These are phyloP conservation scores for Tylopilus balloui DNA, from an alignment of 768 basidiomycete genomes.

Conservation along the genomic window DNA sequence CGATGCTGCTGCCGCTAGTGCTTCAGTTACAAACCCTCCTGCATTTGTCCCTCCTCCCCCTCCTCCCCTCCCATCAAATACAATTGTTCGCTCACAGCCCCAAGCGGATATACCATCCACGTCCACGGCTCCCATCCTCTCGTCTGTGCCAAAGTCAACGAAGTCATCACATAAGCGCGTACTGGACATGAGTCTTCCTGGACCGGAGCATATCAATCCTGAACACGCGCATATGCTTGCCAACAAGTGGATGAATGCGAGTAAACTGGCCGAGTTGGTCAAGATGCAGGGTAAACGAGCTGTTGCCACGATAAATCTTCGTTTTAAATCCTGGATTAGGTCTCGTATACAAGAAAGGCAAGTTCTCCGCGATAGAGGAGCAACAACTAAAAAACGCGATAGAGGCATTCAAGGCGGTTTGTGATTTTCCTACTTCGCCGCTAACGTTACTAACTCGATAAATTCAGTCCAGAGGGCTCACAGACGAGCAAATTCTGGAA, in stretches of 20 bases:
- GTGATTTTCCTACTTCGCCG: conserved; percentile 21
- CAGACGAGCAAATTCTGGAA: conserved; percentile 51
- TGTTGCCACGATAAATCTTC: background rate
- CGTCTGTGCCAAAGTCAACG: conserved; percentile 34
- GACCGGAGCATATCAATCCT: conserved; percentile 39
- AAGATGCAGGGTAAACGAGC: conserved; percentile 53
- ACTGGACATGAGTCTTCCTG: conserved; percentile 41
- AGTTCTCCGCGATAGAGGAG: conserved; percentile 78
- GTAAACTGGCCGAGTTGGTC: conserved; percentile 64
- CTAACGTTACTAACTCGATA: conserved; percentile 2
- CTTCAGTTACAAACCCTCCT: conserved; percentile 22
- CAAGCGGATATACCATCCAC: conserved; percentile 41
- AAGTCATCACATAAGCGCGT: conserved; percentile 37
- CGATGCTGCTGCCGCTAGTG: conserved; percentile 48
- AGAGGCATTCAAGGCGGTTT: conserved; percentile 54
- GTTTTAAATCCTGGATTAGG: conserved; percentile 38
- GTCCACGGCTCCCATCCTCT: conserved; percentile 40
- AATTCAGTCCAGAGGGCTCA: conserved; percentile 47
- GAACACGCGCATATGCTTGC: conserved; percentile 68
- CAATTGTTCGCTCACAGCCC: conserved; percentile 31
- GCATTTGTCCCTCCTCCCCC: conserved; percentile 21
- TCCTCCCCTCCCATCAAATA: conserved; percentile 24
- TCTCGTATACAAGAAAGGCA: conserved; percentile 83
- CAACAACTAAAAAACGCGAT: conserved; percentile 62
- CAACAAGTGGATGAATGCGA: conserved; percentile 73